Percentiles rank a stretch among this genome's conserved stretches.
phyloP scores from a whole-genome alignment of 768 basidiomycete species.

The Podaxis mareebaensis region DNA sequence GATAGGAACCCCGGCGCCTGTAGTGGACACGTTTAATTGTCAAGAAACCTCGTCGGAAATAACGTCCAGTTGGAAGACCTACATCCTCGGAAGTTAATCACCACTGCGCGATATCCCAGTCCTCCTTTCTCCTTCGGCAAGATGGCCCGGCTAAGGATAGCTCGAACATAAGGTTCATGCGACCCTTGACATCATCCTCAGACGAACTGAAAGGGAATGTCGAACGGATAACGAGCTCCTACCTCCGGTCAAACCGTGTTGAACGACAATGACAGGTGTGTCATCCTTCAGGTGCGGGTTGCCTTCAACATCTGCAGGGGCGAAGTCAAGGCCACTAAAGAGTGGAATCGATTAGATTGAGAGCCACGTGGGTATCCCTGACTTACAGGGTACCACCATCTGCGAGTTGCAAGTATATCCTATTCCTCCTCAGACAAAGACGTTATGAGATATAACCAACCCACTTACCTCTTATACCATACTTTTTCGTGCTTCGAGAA shows the following conservation, averaged over 20 bases:
- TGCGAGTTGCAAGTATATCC: slow-evolving; percentile 48
- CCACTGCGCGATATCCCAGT: slow-evolving; percentile 85
- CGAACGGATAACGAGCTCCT: slow-evolving; percentile 1
- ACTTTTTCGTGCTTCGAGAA: slow-evolving; percentile 59
- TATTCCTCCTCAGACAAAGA: slow-evolving; percentile 16
- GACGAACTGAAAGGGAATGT: neutral
- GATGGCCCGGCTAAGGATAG: slow-evolving; percentile 75
- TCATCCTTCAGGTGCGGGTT: slow-evolving; percentile 32
- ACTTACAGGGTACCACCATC: slow-evolving; percentile 71
- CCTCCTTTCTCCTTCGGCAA: slow-evolving; percentile 76
- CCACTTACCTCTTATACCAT: slow-evolving; percentile 52
- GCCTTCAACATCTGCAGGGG: slow-evolving; percentile 43
- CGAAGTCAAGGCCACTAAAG: slow-evolving; percentile 65
- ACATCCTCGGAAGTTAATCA: slow-evolving; percentile 95
- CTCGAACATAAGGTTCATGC: slow-evolving; percentile 87
- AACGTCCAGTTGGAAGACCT: slow-evolving; percentile 29
- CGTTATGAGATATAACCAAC: neutral
- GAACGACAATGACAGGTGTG: slow-evolving; percentile 56
- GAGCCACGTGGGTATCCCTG: neutral
- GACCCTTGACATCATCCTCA: slow-evolving; percentile 53
- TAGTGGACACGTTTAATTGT: slow-evolving; percentile 18
- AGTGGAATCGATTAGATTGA: slow-evolving; percentile 9
- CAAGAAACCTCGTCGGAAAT: slow-evolving; percentile 14
- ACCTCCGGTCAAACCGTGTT: slow-evolving; percentile 60
- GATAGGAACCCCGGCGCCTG: slow-evolving; percentile 84